Conservation (phyloP, 2,329 filamentous ascomycete genomes). For the Cladosporium sphaerospermum region DNA sequence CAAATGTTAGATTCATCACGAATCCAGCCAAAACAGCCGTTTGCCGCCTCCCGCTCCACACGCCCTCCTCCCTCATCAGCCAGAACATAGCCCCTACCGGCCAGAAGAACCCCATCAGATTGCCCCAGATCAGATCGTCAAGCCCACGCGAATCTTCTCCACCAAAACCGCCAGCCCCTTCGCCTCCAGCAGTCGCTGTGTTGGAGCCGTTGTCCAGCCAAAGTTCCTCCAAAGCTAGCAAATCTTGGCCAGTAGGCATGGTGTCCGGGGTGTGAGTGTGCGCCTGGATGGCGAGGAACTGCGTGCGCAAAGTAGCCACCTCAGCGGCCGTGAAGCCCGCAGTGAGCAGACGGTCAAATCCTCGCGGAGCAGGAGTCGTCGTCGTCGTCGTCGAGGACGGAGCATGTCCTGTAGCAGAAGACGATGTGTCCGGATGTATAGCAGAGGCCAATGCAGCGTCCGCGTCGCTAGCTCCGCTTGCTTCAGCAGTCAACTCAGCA, state of each 20-base stretch:
- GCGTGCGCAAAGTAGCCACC: slow-evolving; percentile 74
- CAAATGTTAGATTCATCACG: slow-evolving; percentile 70
- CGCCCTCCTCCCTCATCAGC: slow-evolving; percentile 77
- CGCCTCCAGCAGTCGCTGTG: slow-evolving; percentile 29
- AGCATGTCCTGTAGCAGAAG: slow-evolving; percentile 1
- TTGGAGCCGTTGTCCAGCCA: slow-evolving; percentile 67
- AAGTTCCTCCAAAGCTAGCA: slow-evolving; percentile 75
- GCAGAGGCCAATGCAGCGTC: slow-evolving; percentile 30
- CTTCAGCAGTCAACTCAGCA: slow-evolving; percentile 64
- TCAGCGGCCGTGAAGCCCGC: slow-evolving; percentile 79
- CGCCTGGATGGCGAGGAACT: slow-evolving; percentile 81
- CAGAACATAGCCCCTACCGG: slow-evolving; percentile 80
- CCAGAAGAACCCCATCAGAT: slow-evolving; percentile 91
- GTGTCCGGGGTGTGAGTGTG: slow-evolving; percentile 80
- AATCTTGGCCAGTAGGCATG: slow-evolving; percentile 70
- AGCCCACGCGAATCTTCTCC: slow-evolving; percentile 57
- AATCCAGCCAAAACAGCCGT: slow-evolving; percentile 83
- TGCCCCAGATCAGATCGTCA: slow-evolving; percentile 82
- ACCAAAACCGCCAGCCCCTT: slow-evolving; percentile 41
- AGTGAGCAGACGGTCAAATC: slow-evolving; percentile 79
- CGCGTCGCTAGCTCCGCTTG: slow-evolving; percentile 35
- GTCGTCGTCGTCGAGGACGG: slow-evolving; percentile 40
- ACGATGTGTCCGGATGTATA: not conserved
- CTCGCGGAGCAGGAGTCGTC: slow-evolving; percentile 57
- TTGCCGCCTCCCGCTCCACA: slow-evolving; percentile 78